Conservation (phyloP, 176 grass and related monocot species). For the Pontederia paniculata region DNA sequence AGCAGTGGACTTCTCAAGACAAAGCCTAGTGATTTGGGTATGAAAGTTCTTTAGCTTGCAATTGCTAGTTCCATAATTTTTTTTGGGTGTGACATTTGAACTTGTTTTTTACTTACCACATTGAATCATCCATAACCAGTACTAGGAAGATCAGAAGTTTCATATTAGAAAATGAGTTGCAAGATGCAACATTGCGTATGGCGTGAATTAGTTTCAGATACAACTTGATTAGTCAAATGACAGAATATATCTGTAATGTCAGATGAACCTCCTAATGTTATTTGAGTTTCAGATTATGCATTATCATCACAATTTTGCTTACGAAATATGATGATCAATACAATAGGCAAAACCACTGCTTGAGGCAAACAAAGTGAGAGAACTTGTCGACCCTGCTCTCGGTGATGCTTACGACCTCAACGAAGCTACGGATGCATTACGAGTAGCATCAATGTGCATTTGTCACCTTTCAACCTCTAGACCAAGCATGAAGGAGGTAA, state of each 20-base stretch:
- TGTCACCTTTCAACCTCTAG: constrained; percentile 61
- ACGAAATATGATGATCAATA: neutral
- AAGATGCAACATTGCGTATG: too few species aligned
- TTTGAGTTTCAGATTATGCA: too few species aligned
- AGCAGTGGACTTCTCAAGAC: constrained; percentile 66
- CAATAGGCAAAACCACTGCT: constrained; percentile 80
- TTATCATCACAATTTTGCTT: too few species aligned
- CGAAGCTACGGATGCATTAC: constrained; percentile 41
- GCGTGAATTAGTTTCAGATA: too few species aligned
- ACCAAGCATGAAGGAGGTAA: constrained; percentile 82
- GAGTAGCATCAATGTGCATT: constrained; percentile 89
- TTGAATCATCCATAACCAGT: too few species aligned
- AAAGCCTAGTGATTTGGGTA: constrained; percentile 99
- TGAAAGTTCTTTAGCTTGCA: neutral
- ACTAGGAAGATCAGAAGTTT: too few species aligned
- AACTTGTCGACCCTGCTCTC: constrained; percentile 64
- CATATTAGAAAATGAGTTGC: too few species aligned
- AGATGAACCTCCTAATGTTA: too few species aligned
- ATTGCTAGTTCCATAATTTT: neutral
- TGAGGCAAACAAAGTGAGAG: constrained; percentile 61
- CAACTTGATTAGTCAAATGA: too few species aligned
- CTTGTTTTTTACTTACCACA: too few species aligned
- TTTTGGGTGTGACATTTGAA: too few species aligned
- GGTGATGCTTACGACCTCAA: constrained; percentile 45
- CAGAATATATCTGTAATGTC: too few species aligned